Base-by-base conservation (phyloP, 2,329 filamentous ascomycete species). In the Talaromyces pinophilus region DNA sequence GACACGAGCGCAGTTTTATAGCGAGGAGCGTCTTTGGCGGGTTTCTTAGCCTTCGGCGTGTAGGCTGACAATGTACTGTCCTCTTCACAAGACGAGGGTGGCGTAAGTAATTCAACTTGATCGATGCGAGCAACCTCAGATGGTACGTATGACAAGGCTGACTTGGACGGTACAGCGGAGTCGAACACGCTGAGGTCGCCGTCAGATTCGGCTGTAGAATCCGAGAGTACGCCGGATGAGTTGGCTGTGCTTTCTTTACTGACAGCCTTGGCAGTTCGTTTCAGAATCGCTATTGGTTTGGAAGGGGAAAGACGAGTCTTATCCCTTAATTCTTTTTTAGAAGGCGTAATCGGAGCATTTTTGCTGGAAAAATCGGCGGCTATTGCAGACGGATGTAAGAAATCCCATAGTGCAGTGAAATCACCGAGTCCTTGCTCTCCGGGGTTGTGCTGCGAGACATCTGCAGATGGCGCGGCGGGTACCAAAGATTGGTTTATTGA, bases 341-440 rank as follows among this genome's bases (percentile, higher is more conserved):
- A 15, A 5, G 38, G 30, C 8, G 10, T 33, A 7, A 25, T 54
- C 35, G 38, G 19, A 11, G 13, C 62, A 42, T 63, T 42, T n/a
- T 44, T 17, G 13, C 33, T 30, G 3, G 28, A 3, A n/a, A 38
- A 48, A 19, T 46, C 38, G 5, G 33, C 15, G 8, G n/a, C 13
- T 35, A 22, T 25, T 40, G 59, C 35, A 28, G 70, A 65, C 35
- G 71, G 71, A 46, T 72, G 72, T 40, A 83, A 71, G 63, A 78
- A 74, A 52, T 78, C 73, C 79, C 80, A 83, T 17, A 82, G 67
- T 42, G 72, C 71, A 28, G 75, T 74, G 66, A 83, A 83, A 63
- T 83, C 80, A 40, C 81, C 81, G 28, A 83, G 75, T 35, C 71
- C 74, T 5, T 70, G 68, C 22, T 50, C 62, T 30, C 28, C n/a